Evolutionary conservation across 176 grass and related monocot species (phyloP), one percentile per base, ranked within the genome.

Genomic region (Aegilops longissima): DNA sequence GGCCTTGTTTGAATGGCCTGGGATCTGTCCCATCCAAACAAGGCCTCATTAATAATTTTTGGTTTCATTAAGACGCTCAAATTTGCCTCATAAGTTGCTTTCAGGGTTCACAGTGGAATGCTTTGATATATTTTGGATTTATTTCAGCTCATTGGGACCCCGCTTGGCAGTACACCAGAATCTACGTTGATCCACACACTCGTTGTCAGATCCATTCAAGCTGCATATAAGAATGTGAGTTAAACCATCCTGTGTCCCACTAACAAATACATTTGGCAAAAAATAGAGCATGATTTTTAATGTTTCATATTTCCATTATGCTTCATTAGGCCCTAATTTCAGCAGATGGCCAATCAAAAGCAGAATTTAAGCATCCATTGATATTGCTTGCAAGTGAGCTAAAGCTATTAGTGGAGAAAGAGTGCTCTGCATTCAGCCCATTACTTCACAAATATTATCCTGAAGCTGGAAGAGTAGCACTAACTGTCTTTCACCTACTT

Each of bases 141-240:
- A 70, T 93, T 90, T 77, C 87, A 98, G 93, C 34, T 90, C 35
- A 84, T 93, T 85, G 58, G 66, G 70, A 80, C 73, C 77, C 80
- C 86, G 39, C 8, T 73, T 52, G 86, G 74, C 45, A 83, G 69
- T 87, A 69, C 78, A 82, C 52, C 78, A 67, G 87, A 87, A 90
- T 89, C 51, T 9, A 93, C 77, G 25, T 85, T 86, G 72, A 54
- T 89, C 70, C 93, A 98, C 87, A 27, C 86, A 61, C 91, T 98
- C 63, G 84, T 93, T 83, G 81, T 92, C 77, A 98, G 87, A 83
- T 98, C 93, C 27, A 88, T 93, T 80, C 87, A 88, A 88, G 75
- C 87, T 95, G 92, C 87, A 66, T 95, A 90, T 84, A 91, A 88
- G 75, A 74, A 84, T 82, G 95, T 94, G 85, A 94, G 90, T 78